Percentiles rank a stretch among this genome's conserved stretches.
Conservation (phyloP, 495 filamentous ascomycete species). For the Trichoderma virens region DNA sequence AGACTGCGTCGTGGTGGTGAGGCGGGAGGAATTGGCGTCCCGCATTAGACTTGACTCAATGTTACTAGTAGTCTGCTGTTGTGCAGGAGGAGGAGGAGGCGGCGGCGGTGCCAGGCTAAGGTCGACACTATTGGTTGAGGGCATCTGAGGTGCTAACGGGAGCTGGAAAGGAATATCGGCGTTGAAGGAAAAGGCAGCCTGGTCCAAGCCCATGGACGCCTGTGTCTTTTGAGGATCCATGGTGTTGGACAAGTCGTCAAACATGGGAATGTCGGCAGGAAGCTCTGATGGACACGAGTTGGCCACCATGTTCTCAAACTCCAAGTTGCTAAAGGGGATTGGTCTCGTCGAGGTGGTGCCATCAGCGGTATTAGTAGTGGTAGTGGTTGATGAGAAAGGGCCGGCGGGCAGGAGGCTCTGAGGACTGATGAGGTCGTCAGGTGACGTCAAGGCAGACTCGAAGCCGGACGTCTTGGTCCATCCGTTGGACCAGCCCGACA, state of each 20-base stretch:
- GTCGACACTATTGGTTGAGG: background rate
- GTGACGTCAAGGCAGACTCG: constrained; percentile 26
- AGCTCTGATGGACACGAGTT: constrained; percentile 25
- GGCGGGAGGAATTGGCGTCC: background rate
- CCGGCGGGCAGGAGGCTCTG: constrained; percentile 15
- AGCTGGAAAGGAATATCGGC: constrained; percentile 6
- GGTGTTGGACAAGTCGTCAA: constrained; percentile 11
- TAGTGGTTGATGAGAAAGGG: constrained; percentile 12
- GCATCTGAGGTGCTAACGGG: background rate
- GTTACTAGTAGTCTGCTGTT: background rate
- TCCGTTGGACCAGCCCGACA: constrained; percentile 26
- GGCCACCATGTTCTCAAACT: constrained; percentile 7
- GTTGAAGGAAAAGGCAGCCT: constrained; percentile 23
- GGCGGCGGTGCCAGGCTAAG: background rate
- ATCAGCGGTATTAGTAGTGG: background rate
- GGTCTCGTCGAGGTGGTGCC: constrained; percentile 1
- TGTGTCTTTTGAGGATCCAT: constrained; percentile 1
- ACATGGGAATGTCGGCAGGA: constrained; percentile 23
- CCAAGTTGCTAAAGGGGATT: constrained; percentile 18
- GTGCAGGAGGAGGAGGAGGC: background rate
- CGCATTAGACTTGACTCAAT: background rate
- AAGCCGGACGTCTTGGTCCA: constrained; percentile 27
- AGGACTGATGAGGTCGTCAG: constrained; percentile 16
- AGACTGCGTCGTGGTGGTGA: constrained; percentile 8
- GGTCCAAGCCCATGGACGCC: constrained; percentile 18